These are phyloP conservation scores for Phyllosticta citriasiana DNA, from an alignment of 2,329 filamentous ascomycete species.

Conservation along the genomic window DNA sequence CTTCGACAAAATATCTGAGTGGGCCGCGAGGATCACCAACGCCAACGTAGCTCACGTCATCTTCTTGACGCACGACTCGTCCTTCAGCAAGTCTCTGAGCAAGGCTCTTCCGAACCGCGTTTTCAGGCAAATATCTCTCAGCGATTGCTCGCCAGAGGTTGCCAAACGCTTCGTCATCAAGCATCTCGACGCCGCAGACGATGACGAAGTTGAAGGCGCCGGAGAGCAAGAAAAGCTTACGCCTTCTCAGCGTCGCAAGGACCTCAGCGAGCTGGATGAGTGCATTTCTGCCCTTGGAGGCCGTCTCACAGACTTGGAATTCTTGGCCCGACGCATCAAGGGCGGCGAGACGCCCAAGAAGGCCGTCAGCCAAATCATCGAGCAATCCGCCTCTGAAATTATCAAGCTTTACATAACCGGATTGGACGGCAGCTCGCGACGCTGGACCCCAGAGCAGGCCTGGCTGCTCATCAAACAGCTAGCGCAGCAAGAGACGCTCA, in stretches of 20 bases:
- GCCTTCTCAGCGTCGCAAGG: conserved; percentile 38
- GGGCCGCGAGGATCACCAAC: conserved; percentile 74
- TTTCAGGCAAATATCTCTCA: conserved; percentile 75
- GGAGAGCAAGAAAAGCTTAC: conserved; percentile 30
- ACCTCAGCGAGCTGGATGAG: conserved; percentile 64
- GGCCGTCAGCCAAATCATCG: conserved; percentile 80
- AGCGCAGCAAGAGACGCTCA: conserved; percentile 54
- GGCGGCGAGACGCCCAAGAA: conserved; percentile 71
- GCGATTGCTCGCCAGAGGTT: conserved; percentile 72
- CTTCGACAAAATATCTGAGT: conserved; percentile 58
- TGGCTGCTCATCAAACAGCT: conserved; percentile 81
- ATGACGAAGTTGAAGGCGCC: conserved; percentile 29
- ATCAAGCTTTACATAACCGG: conserved; percentile 80
- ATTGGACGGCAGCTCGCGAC: conserved; percentile 43
- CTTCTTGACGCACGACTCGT: conserved; percentile 82
- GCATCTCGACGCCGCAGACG: conserved; percentile 52
- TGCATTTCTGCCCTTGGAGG: conserved; percentile 79
- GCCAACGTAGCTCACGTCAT: conserved; percentile 89
- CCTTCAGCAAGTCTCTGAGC: conserved; percentile 76
- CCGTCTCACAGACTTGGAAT: conserved; percentile 89
- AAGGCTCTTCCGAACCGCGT: conserved; percentile 85
- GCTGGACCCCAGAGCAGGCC: conserved; percentile 77
- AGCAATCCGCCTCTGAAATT: conserved; percentile 81
- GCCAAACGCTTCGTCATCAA: conserved; percentile 85
- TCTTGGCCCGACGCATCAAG: conserved; percentile 80